phyloP scores from a whole-genome alignment of 345 rosid species.

The Excoecaria agallocha region DNA sequence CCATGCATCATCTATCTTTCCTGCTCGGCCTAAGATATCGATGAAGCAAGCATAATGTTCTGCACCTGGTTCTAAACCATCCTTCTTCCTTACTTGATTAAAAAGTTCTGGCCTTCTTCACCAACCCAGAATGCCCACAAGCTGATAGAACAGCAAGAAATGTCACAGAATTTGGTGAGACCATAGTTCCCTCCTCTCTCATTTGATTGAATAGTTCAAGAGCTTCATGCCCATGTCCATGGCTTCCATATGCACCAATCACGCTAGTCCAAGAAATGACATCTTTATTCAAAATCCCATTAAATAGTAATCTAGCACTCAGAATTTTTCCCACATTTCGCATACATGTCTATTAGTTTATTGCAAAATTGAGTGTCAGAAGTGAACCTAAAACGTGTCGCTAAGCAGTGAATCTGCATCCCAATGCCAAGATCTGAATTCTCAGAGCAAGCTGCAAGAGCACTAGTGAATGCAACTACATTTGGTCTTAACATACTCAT shows the following conservation, averaged over 20 bases:
- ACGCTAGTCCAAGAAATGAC: slow-evolving; percentile 80
- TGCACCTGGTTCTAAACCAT: slow-evolving; percentile 38
- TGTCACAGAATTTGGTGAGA: slow-evolving; percentile 64
- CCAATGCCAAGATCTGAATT: slow-evolving; percentile 60
- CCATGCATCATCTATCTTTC: slow-evolving; percentile 61
- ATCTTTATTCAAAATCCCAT: slow-evolving; percentile 36
- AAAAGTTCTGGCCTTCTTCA: slow-evolving; percentile 58
- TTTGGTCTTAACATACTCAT: slow-evolving; percentile 52
- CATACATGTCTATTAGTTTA: slow-evolving; percentile 72
- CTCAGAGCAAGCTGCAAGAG: slow-evolving; percentile 72
- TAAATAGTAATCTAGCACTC: slow-evolving; percentile 46
- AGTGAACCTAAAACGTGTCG: slow-evolving; percentile 46
- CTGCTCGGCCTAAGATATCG: slow-evolving; percentile 63
- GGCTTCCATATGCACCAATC: slow-evolving; percentile 70
- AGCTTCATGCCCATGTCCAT: slow-evolving; percentile 59
- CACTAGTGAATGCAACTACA: slow-evolving; percentile 57
- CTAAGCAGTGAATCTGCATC: slow-evolving; percentile 66
- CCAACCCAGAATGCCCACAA: slow-evolving; percentile 72
- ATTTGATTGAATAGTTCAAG: slow-evolving; percentile 53
- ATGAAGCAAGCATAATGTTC: slow-evolving; percentile 72
- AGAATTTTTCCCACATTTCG: slow-evolving; percentile 60
- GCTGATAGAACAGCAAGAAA: slow-evolving; percentile 78
- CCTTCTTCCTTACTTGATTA: slow-evolving; percentile 41
- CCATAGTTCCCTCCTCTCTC: slow-evolving; percentile 40
- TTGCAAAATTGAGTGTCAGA: slow-evolving; percentile 64